Evolutionary conservation across 83 land plant genomes (phyloP), one percentile per base, ranked within the genome.

Genomic region (Isoetes engelmannii): DNA sequence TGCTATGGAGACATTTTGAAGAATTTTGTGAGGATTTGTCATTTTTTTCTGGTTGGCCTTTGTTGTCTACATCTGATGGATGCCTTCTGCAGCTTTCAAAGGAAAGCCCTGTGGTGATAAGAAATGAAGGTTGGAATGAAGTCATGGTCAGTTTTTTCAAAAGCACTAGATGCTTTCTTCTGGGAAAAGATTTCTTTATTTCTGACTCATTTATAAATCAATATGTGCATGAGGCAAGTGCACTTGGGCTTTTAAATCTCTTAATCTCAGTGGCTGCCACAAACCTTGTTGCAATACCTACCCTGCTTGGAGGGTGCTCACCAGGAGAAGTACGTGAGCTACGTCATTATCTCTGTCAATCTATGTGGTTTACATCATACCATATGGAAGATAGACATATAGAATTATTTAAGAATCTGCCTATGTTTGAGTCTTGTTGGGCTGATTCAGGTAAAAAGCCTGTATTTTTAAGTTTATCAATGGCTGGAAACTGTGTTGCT

Each of bases 61-160:
- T 93, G 21, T 74, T 93, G 48, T 96, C 98, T 47, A 85, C 89
- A 37, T 74, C 66, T 21, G 81, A 83, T 69, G 85, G 71, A 13
- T 66, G 74, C 69, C 87, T 74, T 55, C 47, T 89, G 10, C 48
- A 81, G 69, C 85, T 84, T 73, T 80, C 81, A 55, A 66, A 59
- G 57, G 74, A 74, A 70, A 83, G 82, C 72, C 87, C 92, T 7
- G 73, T 72, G 57, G 87, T 89, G 5, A 73, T 93, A 15, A 81
- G 64, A 66, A 77, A 86, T 75, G 92, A 86, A 54, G 91, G 92
- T 10, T 93, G 92, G 98, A 93, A 88, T 83, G 98, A 93, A 65
- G 89, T 84, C 76, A 81, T 93, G 89, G 81, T 69, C 44, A 78
- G 88, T 54, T 75, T 93, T 69, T 74, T 93, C 69, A 72, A 75